These are phyloP conservation scores for Neurospora sp. DNA, from an alignment of 495 filamentous ascomycete genomes.

Conservation along the genomic window DNA sequence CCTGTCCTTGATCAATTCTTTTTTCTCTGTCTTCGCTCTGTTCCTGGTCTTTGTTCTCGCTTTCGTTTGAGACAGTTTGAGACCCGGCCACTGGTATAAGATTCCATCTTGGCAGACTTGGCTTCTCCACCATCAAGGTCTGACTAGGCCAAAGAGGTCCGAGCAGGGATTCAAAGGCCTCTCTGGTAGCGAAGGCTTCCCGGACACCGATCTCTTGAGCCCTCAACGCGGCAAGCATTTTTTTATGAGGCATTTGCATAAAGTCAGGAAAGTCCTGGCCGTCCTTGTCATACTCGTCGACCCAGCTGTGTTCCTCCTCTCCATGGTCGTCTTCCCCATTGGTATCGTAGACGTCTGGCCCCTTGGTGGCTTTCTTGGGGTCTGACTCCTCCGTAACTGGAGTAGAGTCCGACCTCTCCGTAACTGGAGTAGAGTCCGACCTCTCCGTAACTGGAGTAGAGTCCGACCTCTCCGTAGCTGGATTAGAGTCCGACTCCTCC, in stretches of 20 bases:
- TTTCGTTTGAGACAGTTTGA: no score
- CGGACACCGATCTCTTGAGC: background rate
- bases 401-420: background rate
- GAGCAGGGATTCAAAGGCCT: background rate
- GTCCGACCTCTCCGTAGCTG: background rate
- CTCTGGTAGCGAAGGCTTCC: background rate
- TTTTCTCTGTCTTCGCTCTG: no score
- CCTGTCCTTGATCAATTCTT: no score
- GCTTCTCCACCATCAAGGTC: no score
- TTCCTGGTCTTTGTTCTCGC: no score
- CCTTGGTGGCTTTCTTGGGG: background rate
- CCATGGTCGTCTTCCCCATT: background rate
- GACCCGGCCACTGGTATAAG: no score
- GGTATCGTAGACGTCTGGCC: background rate
- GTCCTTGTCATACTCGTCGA: background rate
- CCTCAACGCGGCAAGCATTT: background rate
- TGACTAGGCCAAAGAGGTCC: no score
- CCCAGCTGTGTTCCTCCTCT: background rate
- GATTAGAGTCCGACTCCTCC: background rate
- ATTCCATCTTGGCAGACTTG: no score
- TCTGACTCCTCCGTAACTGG: background rate
- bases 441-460: background rate
- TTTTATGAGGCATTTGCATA: accelerated
- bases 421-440: no score
- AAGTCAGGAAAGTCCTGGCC: background rate